Base-by-base conservation (phyloP, 345 rosid genomes). In the Reutealis trisperma region DNA sequence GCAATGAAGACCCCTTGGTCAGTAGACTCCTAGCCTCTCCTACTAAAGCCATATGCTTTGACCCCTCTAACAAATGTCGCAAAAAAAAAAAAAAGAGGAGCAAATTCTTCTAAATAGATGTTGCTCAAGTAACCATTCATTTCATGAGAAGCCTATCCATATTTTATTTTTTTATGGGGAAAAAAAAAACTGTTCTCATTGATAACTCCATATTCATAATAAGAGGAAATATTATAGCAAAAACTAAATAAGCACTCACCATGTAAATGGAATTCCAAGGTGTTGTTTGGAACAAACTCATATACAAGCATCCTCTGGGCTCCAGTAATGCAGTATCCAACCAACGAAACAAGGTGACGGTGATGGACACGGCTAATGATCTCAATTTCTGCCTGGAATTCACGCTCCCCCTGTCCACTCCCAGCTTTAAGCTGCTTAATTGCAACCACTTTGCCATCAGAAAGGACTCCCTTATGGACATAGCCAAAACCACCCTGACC, bases 401-500 rank as follows among this genome's bases (percentile, higher is more conserved):
- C 83, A 25, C 83, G 83, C 72, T 80, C 80, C 6, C 83, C 83
- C 72, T 80, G 83, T 54, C 80, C n/a, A 52, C 83, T 80, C 37
- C 77, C 83, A 47, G 73, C 61, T 80, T 80, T 80, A 49, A 80
- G 83, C 76, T 71, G 79, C 69, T 80, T 80, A 65, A 80, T 54
- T 22, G 83, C 83, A 75, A 80, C 74, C 57, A 80, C 67, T 57
- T 54, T 76, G 13, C 83, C 83, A 80, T 66, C 63, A 4, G 9
- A 4, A 27, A 80, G 80, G 47, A 80, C 21, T 66, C 83, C 83
- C 65, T 71, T 80, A 51, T 80, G 80, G 54, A 80, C 83, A 51
- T 75, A 80, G 32, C 83, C 83, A 42, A 80, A 80, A 58, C 83
- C 80, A 49, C 83, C 83, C 68, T 80, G 80, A 60, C 83, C 83